A percentile compares a stretch with the other conserved stretches of the same genome.
phyloP scores from a whole-genome alignment of 768 basidiomycete species.

The Tylopilus sp. region DNA sequence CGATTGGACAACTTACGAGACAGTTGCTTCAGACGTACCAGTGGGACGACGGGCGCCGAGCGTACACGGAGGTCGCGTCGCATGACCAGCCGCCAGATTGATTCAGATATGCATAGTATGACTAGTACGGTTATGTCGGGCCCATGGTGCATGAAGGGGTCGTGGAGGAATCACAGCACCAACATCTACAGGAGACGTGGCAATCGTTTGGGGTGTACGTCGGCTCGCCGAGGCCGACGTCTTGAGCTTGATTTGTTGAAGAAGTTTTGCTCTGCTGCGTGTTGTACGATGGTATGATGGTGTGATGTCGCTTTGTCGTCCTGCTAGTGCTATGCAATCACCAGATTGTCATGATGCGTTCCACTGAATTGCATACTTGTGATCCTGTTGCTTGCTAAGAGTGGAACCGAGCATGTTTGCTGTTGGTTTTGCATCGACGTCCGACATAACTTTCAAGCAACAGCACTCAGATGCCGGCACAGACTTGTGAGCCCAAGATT shows the following conservation, averaged over 20 bases:
- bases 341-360: no score
- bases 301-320: not conserved
- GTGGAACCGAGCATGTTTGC: no score
- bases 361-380: no score
- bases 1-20: no score
- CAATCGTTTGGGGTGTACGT: slow-evolving; percentile 63
- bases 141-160: not conserved
- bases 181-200: slow-evolving; percentile 63
- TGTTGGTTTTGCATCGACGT: no score
- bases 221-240: slow-evolving; percentile 13
- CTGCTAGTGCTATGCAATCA: no score
- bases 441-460: no score
- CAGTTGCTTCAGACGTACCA: slow-evolving; percentile 5
- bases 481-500: no score
- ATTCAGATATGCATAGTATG: slow-evolving; percentile 8
- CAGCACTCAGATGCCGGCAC: no score
- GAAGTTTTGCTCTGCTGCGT: not conserved
- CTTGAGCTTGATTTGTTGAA: not conserved
- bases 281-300: no score
- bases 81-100: not conserved
- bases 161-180: slow-evolving; percentile 5
- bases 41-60: slow-evolving; percentile 11
- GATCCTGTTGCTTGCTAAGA: no score
- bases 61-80: slow-evolving; percentile 4
- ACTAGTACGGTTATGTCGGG: not conserved